Conservation (phyloP, 139 green algal species). For the Trebouxia sp. region DNA sequence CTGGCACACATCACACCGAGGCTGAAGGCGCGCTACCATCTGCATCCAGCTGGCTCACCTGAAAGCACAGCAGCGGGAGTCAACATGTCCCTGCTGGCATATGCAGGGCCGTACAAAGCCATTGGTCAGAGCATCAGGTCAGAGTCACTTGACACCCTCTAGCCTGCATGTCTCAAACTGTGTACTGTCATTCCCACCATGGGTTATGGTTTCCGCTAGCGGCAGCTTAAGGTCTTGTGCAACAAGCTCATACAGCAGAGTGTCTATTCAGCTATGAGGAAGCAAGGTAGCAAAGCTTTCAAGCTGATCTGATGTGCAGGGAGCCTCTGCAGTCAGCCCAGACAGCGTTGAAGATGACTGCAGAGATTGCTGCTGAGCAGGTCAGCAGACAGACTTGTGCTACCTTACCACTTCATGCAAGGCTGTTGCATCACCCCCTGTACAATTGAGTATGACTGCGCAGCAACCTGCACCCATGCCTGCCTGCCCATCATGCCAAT, state of each 20-base stretch:
- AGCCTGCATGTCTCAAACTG: background rate
- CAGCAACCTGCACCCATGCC: no score
- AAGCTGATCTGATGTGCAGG: background rate
- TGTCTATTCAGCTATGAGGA: background rate
- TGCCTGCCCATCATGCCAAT: background rate
- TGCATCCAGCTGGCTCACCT: background rate
- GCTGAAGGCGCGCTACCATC: background rate
- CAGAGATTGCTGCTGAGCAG: slow-evolving; percentile 18
- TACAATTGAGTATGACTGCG: no score
- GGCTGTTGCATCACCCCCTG: no score
- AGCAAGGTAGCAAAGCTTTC: no score
- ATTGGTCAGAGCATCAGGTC: slow-evolving; percentile 22
- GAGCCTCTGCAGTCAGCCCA: slow-evolving; percentile 1
- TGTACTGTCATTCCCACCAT: background rate
- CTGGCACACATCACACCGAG: background rate
- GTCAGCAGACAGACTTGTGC: background rate
- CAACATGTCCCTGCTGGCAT: slow-evolving; percentile 28
- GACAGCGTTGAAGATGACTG: slow-evolving; percentile 5
- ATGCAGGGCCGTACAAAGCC: slow-evolving; percentile 18
- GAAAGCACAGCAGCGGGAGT: background rate
- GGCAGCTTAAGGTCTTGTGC: no score
- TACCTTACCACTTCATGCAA: no score
- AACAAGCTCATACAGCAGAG: background rate
- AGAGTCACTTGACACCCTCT: background rate
- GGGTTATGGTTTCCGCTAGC: no score